Base-by-base conservation (phyloP, 352 stramenopile genomes). In the Thalassiosira exigua region DNA sequence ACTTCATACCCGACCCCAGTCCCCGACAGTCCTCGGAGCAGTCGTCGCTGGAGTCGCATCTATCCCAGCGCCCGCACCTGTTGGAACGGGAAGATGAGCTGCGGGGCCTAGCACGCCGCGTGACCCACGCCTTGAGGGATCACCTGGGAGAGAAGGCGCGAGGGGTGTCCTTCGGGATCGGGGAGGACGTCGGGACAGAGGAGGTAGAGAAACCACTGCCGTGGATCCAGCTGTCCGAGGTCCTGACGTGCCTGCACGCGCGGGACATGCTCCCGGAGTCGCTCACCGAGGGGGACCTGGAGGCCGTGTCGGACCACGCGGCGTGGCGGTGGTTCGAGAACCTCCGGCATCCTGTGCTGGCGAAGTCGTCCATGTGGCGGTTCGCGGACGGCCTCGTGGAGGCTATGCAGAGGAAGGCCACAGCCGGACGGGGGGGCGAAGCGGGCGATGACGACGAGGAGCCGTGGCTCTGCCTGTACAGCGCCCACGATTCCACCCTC, bases 251-350 rank as follows among this genome's bases (percentile, higher is more conserved):
- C 50, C 69, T 93, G 1, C 39, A 79, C 14, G 73, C 84, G 3
- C 72, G 85, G 9, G 58, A 84, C 42, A 29, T 83, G 21, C 50
- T 93, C 2, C 88, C 88, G 29, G 12, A 53, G 1, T 48, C 44
- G 4, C 74, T 93, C 19, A 81, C 81, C 0, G 11, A 70, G 19
- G 75, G 89, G n/a, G 86, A 92, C 64, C 56, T 87, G 7, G 42
- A 89, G n/a, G 41, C 58, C 4, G 82, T 92, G 57, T 79, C 75
- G 3, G 41, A 56, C 17, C 82, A 93, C 32, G 69, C 79, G 0
- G 85, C 85, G 3, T 90, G 86, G 79, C 68, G 77, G 24, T 93
- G 88, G 88, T 90, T 93, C 64, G 75, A 93, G 64, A 86, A 77
- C 26, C 64, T 92, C 3, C 48, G 69, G 17, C 52, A 92, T 71